A percentile compares a stretch with the other conserved stretches of the same genome.
Evolutionary conservation across 1,139 yeast species (phyloP).

Genomic region (Pneumocystis jirovecii): DNA sequence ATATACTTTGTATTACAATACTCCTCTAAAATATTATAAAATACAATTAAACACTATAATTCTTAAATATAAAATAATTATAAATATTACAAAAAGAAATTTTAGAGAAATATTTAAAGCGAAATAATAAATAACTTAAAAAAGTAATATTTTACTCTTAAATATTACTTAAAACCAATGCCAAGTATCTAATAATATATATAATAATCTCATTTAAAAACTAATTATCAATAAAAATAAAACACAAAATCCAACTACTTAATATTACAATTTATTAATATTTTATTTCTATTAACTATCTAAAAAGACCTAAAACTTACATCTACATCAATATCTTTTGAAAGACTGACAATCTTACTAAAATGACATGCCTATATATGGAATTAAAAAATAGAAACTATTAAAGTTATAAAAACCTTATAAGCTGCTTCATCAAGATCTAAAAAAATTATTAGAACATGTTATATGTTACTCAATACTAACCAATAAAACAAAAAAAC

Average conservation of each 20-base stretch:
- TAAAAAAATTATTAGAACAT: not conserved
- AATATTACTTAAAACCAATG: not conserved
- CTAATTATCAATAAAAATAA: not conserved
- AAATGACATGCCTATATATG: not conserved
- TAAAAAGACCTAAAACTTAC: not conserved
- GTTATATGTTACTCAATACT: not conserved
- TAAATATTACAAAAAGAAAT: not conserved
- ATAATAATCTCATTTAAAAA: not conserved
- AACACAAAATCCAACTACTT: not conserved
- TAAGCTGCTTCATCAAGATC: slow-evolving; percentile 97
- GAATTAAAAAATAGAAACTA: not conserved
- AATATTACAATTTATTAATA: not conserved
- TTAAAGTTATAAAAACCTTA: slow-evolving; percentile 48
- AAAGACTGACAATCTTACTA: slow-evolving; percentile 8
- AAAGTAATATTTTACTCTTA: slow-evolving; percentile 1
- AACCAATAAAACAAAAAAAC: slow-evolving; percentile 61
- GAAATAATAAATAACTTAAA: not conserved
- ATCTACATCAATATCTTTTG: not conserved
- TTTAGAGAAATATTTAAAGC: not conserved
- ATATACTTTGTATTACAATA: slow-evolving; percentile 66
- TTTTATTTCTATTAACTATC: not conserved
- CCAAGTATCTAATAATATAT: not conserved
- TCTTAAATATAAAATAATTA: slow-evolving; percentile 43
- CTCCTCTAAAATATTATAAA: slow-evolving; percentile 58
- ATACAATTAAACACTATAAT: slow-evolving; percentile 34